phyloP scores from a whole-genome alignment of 2,329 filamentous ascomycete species.

The Xylariaceae sp. region DNA sequence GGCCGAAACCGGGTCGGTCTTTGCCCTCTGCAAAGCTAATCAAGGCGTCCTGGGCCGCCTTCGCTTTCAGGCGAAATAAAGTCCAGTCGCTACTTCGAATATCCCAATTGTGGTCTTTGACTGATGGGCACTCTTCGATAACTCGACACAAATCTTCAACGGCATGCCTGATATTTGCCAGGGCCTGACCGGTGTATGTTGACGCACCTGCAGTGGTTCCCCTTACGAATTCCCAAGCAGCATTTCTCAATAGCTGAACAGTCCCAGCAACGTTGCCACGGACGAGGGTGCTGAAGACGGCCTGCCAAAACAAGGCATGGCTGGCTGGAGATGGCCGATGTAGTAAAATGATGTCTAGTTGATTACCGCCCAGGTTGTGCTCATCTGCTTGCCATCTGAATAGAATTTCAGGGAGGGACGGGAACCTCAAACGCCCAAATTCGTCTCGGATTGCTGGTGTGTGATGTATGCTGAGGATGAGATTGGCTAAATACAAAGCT shows the following conservation, averaged over 20 bases:
- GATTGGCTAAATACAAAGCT: slow-evolving; percentile 71
- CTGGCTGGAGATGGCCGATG: slow-evolving; percentile 69
- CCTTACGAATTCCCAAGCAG: slow-evolving; percentile 73
- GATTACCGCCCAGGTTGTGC: slow-evolving; percentile 67
- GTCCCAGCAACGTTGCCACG: slow-evolving; percentile 69
- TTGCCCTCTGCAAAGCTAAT: slow-evolving; percentile 75
- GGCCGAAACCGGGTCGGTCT: slow-evolving; percentile 41
- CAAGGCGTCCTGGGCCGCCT: slow-evolving; percentile 65
- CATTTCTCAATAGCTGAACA: slow-evolving; percentile 64
- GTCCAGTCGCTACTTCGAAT: slow-evolving; percentile 77
- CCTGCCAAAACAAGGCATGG: slow-evolving; percentile 80
- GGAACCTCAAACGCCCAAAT: slow-evolving; percentile 37
- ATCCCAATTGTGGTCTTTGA: slow-evolving; percentile 69
- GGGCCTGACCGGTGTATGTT: slow-evolving; percentile 69
- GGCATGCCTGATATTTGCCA: slow-evolving; percentile 74
- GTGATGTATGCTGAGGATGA: slow-evolving; percentile 78
- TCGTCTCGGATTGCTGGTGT: slow-evolving; percentile 43
- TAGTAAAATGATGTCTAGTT: slow-evolving; percentile 59
- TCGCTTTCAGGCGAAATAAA: slow-evolving; percentile 72
- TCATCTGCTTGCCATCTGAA: slow-evolving; percentile 77
- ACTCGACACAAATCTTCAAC: slow-evolving; percentile 64
- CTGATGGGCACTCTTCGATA: slow-evolving; percentile 68
- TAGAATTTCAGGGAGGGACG: slow-evolving; percentile 69
- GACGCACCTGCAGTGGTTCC: slow-evolving; percentile 61
- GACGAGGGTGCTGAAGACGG: slow-evolving; percentile 67